Evolutionary conservation across 805 yeast genomes (phyloP), one percentile per base, ranked within the genome.

Genomic region (Metschnikowia santaceciliae): DNA sequence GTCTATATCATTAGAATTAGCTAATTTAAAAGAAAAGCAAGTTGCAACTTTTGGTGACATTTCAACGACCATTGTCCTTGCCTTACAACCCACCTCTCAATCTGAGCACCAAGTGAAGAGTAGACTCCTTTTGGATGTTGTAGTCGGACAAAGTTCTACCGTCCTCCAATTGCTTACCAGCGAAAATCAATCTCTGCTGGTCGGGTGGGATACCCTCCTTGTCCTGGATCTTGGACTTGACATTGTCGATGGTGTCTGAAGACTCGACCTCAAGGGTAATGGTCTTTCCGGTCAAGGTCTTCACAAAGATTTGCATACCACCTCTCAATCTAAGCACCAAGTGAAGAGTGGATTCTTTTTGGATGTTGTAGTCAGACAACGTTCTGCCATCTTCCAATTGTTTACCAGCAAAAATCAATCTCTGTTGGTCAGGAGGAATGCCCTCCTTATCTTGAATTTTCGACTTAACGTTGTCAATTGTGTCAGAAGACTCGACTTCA

Each of bases 91-190:
- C 97, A 82, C 98, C 98, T 82, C 97, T 89, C 75, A 92, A 88
- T 84, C 97, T 90, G 63, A 92, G 81, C 62, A 92, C 98, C 80
- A 92, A 84, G 77, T 92, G 97, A 51, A 91, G 77, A 57, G 97
- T 91, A 58, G 97, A 90, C 79, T 91, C 97, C 82, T 91, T 91
- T 80, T 90, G 96, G 75, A 91, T 91, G 87, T 91, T 91, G 92
- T 91, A 91, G 79, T 91, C 97, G 60, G 96, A 86, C 59, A 91
- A 79, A 58, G 97, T 91, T 82, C 97, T 88, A 63, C 97, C 97
- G 3, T 88, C 94, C 77, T 90, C 96, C 73, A 90, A 84, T 79
- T 89, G 96, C 82, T 90, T 90, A 83, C 97, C 97, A 66, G 97
- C 97, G 68, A 90, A 91, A 30, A 23, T 23, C 26, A 23, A 23